phyloP scores from a whole-genome alignment of 805 yeast species.

The Kregervanrija fluxuum region DNA sequence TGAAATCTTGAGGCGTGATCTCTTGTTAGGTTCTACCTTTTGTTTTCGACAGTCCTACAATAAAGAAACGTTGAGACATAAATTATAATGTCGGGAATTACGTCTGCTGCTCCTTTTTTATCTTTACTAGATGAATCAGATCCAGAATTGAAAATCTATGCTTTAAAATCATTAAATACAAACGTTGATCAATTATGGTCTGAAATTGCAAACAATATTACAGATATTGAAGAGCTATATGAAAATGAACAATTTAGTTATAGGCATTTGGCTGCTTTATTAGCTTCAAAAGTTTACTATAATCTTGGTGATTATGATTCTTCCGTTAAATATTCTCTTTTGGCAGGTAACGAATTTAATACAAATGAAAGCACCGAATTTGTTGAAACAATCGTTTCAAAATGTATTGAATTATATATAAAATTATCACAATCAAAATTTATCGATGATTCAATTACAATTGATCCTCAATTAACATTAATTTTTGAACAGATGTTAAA shows the following conservation, averaged over 20 bases:
- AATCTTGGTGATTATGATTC: conserved; percentile 91
- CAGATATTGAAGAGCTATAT: conserved; percentile 83
- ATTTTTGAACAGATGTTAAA: conserved; percentile 84
- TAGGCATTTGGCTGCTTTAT: conserved; percentile 79
- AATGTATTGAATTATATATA: conserved; percentile 82
- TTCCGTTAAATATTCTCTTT: conserved; percentile 81
- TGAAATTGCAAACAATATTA: conserved; percentile 84
- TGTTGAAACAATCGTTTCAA: conserved; percentile 88
- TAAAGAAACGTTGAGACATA: too few species aligned
- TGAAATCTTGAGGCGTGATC: too few species aligned
- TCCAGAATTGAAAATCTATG: conserved; percentile 68
- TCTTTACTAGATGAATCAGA: conserved; percentile 86
- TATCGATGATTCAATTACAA: conserved; percentile 24
- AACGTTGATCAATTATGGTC: conserved; percentile 95
- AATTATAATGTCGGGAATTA: conserved; percentile 27
- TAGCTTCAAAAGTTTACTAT: conserved; percentile 84
- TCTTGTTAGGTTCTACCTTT: too few species aligned
- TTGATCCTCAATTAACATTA: conserved; percentile 54
- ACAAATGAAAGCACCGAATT: conserved; percentile 73
- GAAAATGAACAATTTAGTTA: conserved; percentile 71
- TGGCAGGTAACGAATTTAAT: conserved; percentile 76
- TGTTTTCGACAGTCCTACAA: too few species aligned
- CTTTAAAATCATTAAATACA: conserved; percentile 70
- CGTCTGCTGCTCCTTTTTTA: conserved; percentile 86
- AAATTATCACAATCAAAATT: conserved; percentile 48